Base-by-base conservation (phyloP, 2,329 filamentous ascomycete species). In the Cadophora malorum region DNA sequence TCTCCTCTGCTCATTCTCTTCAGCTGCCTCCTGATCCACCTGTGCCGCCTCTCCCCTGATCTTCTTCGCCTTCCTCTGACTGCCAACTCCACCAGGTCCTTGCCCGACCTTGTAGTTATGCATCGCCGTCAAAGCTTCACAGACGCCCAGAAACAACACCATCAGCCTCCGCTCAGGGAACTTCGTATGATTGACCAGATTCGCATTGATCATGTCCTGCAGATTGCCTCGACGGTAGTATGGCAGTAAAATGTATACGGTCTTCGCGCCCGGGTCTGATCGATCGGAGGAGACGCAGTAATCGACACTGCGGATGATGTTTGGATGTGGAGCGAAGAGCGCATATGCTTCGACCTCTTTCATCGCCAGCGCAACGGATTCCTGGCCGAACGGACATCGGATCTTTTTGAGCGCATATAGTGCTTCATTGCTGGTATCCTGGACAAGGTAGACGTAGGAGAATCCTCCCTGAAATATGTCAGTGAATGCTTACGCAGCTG, bases 341-440 rank as follows among this genome's bases (percentile, higher is more conserved):
- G 90, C 90, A 83, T 99, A 99, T 61, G 96, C 95, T 80, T 98
- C 95, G 70, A 98, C 96, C 83, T 99, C 96, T 80, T 95, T 95
- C 85, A 98, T 91, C 63, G 96, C 96, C 79, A 93, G 93, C 73
- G 93, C 90, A 68, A 99, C 95, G 31, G 93, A 97, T 84, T 99
- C 96, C 80, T 96, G 91, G 73, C 96, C 96, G 77, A 99, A 98
- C 4, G 96, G 95, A 84, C 96, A 99, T 78, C 95, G 91, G 80
- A 99, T 99, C 86, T 99, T 99, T 82, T 99, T 99, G 70, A 98
- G 89, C 21, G 96, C 96, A 80, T 97, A 95, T 58, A 97, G 87
- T 75, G 95, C 89, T 68, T 92, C 91, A 63, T 89, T 91, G 65
- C 88, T 84, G 59, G 91, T 95, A 80, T 97, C 94, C 84, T 98